Evolutionary conservation across 192 early-diverging fungal species (phyloP).

Genomic region (Gaertneriomyces sp.): DNA sequence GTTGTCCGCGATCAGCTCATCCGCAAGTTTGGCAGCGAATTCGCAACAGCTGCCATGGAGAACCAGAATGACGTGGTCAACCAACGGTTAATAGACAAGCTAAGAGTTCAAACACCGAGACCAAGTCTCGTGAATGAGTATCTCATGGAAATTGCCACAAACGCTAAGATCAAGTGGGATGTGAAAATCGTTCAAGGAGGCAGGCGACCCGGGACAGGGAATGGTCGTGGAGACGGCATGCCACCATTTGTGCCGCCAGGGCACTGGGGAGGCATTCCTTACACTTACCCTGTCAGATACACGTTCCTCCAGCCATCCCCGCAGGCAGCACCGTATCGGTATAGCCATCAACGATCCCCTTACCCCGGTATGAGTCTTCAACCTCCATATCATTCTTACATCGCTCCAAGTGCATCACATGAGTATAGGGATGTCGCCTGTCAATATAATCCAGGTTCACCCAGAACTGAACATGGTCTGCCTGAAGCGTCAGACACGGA

Average conservation of each 20-base stretch:
- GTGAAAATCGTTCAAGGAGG: neutral
- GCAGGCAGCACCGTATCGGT: conserved; percentile 1
- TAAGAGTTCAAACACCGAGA: conserved; percentile 76
- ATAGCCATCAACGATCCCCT: too few species aligned
- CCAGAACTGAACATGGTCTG: too few species aligned
- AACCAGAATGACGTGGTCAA: conserved; percentile 74
- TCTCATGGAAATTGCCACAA: conserved; percentile 80
- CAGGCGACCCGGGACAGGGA: too few species aligned
- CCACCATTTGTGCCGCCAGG: too few species aligned
- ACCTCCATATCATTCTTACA: too few species aligned
- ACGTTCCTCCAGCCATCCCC: neutral
- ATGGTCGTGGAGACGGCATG: too few species aligned
- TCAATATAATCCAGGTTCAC: too few species aligned
- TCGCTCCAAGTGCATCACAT: too few species aligned
- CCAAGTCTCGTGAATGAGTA: conserved; percentile 76
- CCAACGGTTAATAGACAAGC: conserved; percentile 66
- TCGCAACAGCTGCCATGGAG: conserved; percentile 68
- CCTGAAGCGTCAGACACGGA: conserved; percentile 24
- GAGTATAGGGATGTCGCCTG: too few species aligned
- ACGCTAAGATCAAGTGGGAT: conserved; percentile 72
- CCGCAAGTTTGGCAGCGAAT: conserved; percentile 80
- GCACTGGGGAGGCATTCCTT: conserved; percentile 2
- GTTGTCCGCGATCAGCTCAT: conserved; percentile 53
- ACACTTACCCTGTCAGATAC: conserved; percentile 22
- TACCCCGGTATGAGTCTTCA: too few species aligned